Base-by-base conservation (phyloP, 2,329 filamentous ascomycete genomes). In the Xylariaceae sp. region DNA sequence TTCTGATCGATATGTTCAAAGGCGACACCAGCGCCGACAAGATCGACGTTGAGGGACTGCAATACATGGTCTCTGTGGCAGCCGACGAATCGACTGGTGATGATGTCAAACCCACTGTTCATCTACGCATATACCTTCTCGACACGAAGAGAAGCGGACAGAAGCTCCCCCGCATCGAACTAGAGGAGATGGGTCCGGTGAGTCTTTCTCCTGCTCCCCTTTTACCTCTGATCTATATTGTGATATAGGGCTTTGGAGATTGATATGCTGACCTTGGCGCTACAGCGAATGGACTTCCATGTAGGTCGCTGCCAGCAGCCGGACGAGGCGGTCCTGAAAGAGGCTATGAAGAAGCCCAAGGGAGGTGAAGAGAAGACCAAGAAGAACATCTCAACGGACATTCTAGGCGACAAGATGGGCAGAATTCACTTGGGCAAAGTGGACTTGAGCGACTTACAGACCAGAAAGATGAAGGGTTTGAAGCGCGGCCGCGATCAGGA, bases 391-490 rank as follows among this genome's bases (percentile, higher is more conserved):
- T 83, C 85, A 52, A 95, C 88, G 54, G 91, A 97, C 71, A 74
- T 85, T 43, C 90, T 99, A 75, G 94, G 94, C 70, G 94, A 99
- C 74, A 97, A 97, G 85, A 80, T 97, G 61, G 94, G 92, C 60
- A 86, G 91, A 64, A 88, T 99, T 60, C 94, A 99, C 72, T 74
- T 95, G 57, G 90, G 88, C 67, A 90, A 87, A 76, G 91, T 96
- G 74, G 91, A 99, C 74, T 80, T 99, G 56, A 80, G 78, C 68
- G 82, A 87, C 65, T 73, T 99, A 72, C 94, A 99, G 78, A 95
- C 91, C 51, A 86, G 94, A 69, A 99, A 99, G 84, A 97, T 99
- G 91, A 99, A 99, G 84, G 94, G 91, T 63, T 73, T 99, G 63
- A 99, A 97, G 83, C 81, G 94, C 62, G 84, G 80, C 61, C 83